phyloP scores from a whole-genome alignment of 768 basidiomycete species.

The Lactifluus echinatus region DNA sequence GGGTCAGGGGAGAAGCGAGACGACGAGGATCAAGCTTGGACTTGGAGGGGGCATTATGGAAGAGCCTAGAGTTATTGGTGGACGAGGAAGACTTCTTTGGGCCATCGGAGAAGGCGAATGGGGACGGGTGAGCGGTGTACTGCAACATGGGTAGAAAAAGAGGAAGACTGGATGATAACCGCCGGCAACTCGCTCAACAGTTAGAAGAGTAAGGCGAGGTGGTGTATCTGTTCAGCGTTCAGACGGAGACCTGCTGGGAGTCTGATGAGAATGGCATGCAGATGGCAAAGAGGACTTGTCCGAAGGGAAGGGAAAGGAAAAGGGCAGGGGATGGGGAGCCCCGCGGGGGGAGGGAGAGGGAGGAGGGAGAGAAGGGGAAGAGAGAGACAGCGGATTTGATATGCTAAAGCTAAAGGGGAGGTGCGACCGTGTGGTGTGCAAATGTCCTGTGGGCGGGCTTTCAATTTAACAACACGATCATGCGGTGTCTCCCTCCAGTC shows the following conservation, averaged over 20 bases:
- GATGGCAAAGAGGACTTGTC: constrained; percentile 11
- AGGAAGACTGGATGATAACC: constrained; percentile 26
- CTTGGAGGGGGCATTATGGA: constrained; percentile 16
- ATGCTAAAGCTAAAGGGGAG: not conserved
- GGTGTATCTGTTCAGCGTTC: constrained; percentile 30
- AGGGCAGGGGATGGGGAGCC: too few species aligned
- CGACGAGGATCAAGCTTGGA: constrained; percentile 2
- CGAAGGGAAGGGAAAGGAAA: not conserved
- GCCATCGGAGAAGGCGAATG: constrained; percentile 29
- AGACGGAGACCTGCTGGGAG: constrained; percentile 52
- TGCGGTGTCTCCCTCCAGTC: constrained; percentile 5
- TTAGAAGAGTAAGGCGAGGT: constrained; percentile 22
- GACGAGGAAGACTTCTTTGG: constrained; percentile 26
- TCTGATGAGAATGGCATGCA: constrained; percentile 32
- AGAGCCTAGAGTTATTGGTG: constrained; percentile 13
- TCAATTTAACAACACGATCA: constrained; percentile 17
- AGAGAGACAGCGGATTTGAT: constrained; percentile 20
- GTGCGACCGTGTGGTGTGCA: constrained; percentile 23
- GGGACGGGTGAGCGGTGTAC: constrained; percentile 29
- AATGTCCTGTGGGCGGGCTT: constrained; percentile 19
- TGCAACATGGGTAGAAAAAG: constrained; percentile 30
- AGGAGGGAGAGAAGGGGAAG: constrained; percentile 13
- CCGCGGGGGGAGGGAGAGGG: too few species aligned
- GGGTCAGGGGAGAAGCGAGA: constrained; percentile 15
- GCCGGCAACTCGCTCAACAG: constrained; percentile 24